These are phyloP conservation scores for Fomitiporia mediterranea DNA, from an alignment of 1,284 basidiomycete species.

Conservation along the genomic window DNA sequence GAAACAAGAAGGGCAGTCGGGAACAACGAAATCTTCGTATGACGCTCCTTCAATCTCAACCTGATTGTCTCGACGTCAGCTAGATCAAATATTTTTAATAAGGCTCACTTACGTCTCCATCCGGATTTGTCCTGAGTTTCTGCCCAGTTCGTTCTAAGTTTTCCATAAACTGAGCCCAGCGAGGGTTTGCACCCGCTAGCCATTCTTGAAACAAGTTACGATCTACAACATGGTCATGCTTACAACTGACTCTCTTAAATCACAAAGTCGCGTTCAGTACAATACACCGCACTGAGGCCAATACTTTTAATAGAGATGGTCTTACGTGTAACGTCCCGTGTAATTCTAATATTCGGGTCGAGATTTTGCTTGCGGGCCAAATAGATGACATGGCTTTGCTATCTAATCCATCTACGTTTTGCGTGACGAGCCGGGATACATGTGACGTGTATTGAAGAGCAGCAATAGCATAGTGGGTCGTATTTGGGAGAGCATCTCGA, in stretches of 20 bases:
- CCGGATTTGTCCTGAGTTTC: constrained; percentile 80
- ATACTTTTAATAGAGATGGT: constrained; percentile 13
- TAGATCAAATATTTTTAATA: not conserved
- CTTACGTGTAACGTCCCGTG: constrained; percentile 85
- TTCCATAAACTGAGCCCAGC: constrained; percentile 69
- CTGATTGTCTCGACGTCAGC: constrained; percentile 33
- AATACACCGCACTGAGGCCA: not conserved
- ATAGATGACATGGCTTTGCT: constrained; percentile 57
- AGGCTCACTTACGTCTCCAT: constrained; percentile 71
- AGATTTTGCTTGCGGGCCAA: constrained; percentile 34
- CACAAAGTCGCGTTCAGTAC: not conserved
- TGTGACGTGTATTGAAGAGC: constrained; percentile 71
- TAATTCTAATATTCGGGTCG: constrained; percentile 68
- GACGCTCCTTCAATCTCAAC: constrained; percentile 76
- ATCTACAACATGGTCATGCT: constrained; percentile 59
- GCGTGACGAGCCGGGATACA: constrained; percentile 72
- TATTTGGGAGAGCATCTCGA: constrained; percentile 75
- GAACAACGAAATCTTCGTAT: constrained; percentile 76
- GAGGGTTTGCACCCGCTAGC: constrained; percentile 70
- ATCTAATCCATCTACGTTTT: constrained; percentile 92
- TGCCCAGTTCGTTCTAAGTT: constrained; percentile 61
- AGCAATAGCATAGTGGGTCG: constrained; percentile 81
- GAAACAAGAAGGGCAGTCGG: constrained; percentile 65
- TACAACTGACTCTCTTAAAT: constrained; percentile 67
- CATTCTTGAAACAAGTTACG: constrained; percentile 72